phyloP scores from a whole-genome alignment of 345 rosid species.

The Ailanthus altissimus region DNA sequence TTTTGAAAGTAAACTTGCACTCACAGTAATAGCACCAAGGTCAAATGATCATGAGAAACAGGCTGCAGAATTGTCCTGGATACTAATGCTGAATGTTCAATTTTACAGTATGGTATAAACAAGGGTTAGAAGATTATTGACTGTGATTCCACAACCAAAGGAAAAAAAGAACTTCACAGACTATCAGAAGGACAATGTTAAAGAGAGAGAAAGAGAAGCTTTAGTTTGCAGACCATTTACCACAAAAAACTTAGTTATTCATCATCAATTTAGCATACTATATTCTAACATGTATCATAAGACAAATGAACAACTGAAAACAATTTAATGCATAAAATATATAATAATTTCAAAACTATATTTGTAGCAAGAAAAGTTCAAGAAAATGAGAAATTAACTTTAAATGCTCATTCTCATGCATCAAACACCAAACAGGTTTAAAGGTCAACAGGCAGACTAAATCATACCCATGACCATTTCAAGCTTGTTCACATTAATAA shows the following conservation, averaged over 20 bases:
- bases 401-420: not conserved
- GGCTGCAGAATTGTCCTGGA: slow-evolving; percentile 1
- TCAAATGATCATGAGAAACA: not conserved
- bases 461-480: not conserved
- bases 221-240: not conserved
- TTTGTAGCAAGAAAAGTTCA: slow-evolving; percentile 1
- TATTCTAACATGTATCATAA: slow-evolving; percentile 1
- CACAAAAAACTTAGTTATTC: not conserved
- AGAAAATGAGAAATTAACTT: not conserved
- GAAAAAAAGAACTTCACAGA: not conserved
- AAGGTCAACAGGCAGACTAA: not conserved
- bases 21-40: not conserved
- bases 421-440: slow-evolving; percentile 1
- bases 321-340: not conserved
- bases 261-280: not conserved
- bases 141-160: not conserved
- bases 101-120: not conserved
- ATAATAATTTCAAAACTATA: not conserved
- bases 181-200: not conserved
- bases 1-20: not conserved
- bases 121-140: slow-evolving; percentile 1
- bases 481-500: not conserved
- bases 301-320: not conserved
- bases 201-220: not conserved
- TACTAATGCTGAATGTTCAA: not conserved